Evolutionary conservation across 345 rosid genomes (phyloP).

Genomic region (Pistacia vera): DNA sequence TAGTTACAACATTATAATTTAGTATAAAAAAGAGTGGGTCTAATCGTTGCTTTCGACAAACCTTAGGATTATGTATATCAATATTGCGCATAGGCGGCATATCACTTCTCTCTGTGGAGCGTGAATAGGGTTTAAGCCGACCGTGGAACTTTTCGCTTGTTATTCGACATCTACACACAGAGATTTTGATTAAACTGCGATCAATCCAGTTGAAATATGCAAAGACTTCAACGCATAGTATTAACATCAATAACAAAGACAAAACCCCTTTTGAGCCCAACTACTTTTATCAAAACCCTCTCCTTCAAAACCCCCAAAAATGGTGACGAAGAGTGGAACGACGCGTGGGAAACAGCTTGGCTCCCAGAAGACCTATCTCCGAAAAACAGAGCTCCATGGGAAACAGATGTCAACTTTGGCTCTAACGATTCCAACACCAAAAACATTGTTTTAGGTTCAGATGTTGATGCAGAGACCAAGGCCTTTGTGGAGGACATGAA

Average conservation of each 20-base stretch:
- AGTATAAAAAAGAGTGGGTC: no score
- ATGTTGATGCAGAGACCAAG: conserved; percentile 70
- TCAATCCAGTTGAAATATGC: no score
- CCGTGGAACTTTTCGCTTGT: no score
- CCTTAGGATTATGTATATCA: no score
- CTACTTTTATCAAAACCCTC: conserved; percentile 19
- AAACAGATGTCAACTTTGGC: conserved; percentile 68
- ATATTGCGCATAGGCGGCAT: no score
- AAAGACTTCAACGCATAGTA: conserved; percentile 26
- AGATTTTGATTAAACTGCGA: no score
- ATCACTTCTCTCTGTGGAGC: no score
- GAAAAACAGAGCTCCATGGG: conserved; percentile 77
- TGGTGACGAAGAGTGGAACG: conserved; percentile 84
- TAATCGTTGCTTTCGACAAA: no score
- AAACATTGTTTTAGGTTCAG: conserved; percentile 32
- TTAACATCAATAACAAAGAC: conserved; percentile 21
- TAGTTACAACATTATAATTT: no score
- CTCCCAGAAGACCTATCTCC: conserved; percentile 69
- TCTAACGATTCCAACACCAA: conserved; percentile 18
- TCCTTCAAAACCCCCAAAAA: conserved; percentile 37
- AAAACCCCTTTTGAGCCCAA: conserved; percentile 17
- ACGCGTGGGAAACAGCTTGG: conserved; percentile 95
- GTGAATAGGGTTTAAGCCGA: no score
- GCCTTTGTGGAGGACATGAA: conserved; percentile 95
- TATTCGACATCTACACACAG: no score